Conservation (phyloP, 768 basidiomycete genomes). For the Gelatoporia subvermispora region DNA sequence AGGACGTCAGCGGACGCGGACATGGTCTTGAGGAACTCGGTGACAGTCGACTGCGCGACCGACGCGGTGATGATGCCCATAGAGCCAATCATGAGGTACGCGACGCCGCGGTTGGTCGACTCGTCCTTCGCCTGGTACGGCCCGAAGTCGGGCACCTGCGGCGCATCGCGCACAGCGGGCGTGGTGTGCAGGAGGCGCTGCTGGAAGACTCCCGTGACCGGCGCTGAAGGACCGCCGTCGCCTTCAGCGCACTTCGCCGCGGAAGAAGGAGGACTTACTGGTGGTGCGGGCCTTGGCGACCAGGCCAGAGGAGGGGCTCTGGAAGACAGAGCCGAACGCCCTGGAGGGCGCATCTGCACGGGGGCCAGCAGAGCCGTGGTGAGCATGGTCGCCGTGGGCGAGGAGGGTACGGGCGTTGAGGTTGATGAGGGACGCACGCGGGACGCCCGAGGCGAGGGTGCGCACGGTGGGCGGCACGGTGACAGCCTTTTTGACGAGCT, state of each 20-base stretch:
- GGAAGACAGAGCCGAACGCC: conserved; percentile 56
- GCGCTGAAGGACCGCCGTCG: conserved; percentile 32
- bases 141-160: conserved; percentile 86
- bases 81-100: conserved; percentile 88
- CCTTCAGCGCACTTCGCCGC: neutral
- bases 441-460: conserved; percentile 75
- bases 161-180: conserved; percentile 58
- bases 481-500: conserved; percentile 76
- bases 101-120: conserved; percentile 66
- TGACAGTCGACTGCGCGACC: conserved; percentile 87
- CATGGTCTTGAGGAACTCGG: conserved; percentile 95
- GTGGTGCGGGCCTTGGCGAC: conserved; percentile 60
- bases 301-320: conserved; percentile 47
- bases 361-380: conserved; percentile 47
- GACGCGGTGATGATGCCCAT: conserved; percentile 93
- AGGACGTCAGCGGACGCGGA: conserved; percentile 96
- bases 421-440: conserved; percentile 70
- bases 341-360: conserved; percentile 59
- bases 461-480: conserved; percentile 80
- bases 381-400: conserved; percentile 45
- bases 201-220: conserved; percentile 50
- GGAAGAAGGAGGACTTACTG: conserved; percentile 37
- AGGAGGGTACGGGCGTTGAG: conserved; percentile 57
- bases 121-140: conserved; percentile 70
- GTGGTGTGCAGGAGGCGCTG: conserved; percentile 80